Conservation (phyloP, 1,139 yeast genomes). For the Tardiomyces blankii region DNA sequence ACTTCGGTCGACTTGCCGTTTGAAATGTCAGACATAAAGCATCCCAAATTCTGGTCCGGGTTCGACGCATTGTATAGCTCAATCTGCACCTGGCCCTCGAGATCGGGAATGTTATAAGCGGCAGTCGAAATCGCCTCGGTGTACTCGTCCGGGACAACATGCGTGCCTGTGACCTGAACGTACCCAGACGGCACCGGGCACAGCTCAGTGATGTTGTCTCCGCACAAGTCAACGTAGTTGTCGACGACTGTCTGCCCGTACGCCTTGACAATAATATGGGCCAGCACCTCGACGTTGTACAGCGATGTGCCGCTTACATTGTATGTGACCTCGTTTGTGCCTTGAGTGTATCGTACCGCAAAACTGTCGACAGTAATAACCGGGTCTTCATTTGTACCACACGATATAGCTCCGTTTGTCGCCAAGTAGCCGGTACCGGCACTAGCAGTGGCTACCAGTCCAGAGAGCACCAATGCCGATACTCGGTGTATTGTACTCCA, state of each 20-base stretch:
- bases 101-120: constrained; percentile 23
- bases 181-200: constrained; percentile 21
- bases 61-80: constrained; percentile 14
- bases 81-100: constrained; percentile 21
- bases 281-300: constrained; percentile 12
- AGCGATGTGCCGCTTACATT: constrained; percentile 13
- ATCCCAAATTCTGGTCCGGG: constrained; percentile 15
- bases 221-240: constrained; percentile 20
- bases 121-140: constrained; percentile 16
- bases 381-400: too few species aligned
- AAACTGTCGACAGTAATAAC: too few species aligned
- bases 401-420: too few species aligned
- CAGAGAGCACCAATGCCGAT: too few species aligned
- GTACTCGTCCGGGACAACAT: constrained; percentile 19
- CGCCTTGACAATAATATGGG: constrained; percentile 16
- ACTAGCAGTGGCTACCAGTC: too few species aligned
- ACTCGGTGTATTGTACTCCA: too few species aligned
- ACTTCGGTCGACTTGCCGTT: constrained; percentile 21
- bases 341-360: background rate
- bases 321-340: constrained; percentile 14
- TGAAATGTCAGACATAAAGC: constrained; percentile 19
- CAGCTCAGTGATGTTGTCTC: constrained; percentile 15
- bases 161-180: constrained; percentile 15
- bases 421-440: too few species aligned
- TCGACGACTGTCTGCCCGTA: constrained; percentile 19